Conservation (phyloP, 768 basidiomycete genomes). For the Russula brevipes region DNA sequence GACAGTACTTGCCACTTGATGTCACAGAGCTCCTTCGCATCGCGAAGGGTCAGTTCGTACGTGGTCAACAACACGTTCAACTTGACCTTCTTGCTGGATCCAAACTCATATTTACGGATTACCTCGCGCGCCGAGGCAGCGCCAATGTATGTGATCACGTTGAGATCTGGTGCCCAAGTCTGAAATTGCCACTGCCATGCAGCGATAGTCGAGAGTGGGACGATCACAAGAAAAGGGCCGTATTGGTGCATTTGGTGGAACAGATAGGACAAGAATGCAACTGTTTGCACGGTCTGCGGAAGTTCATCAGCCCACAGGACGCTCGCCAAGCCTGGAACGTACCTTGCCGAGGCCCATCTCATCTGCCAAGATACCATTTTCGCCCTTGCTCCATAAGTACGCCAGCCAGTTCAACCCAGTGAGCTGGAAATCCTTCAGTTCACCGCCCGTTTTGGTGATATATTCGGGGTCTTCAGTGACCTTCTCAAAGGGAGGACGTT, state of each 20-base stretch:
- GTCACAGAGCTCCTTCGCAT: conserved; percentile 78
- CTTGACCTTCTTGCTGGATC: conserved; percentile 84
- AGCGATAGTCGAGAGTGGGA: conserved; percentile 95
- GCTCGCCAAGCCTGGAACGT: conserved; percentile 5
- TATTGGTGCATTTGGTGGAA: conserved; percentile 90
- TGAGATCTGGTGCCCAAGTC: conserved; percentile 93
- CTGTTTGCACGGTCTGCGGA: conserved; percentile 86
- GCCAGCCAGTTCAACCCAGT: conserved; percentile 99
- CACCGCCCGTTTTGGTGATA: conserved; percentile 67
- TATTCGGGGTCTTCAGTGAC: conserved; percentile 88
- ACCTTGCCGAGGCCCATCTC: conserved; percentile 99
- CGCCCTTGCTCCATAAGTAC: conserved; percentile 89
- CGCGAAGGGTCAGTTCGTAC: conserved; percentile 91
- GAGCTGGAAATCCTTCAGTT: conserved; percentile 96
- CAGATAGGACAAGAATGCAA: conserved; percentile 89
- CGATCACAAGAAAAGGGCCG: conserved; percentile 96
- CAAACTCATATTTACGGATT: conserved; percentile 91
- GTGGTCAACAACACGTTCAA: conserved; percentile 98
- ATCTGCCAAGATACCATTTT: conserved; percentile 96
- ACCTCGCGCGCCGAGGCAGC: conserved; percentile 82
- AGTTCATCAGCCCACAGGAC: conserved; percentile 22
- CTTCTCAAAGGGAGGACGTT: conserved; percentile 75
- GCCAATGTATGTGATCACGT: conserved; percentile 96
- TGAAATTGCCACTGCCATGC: conserved; percentile 97
- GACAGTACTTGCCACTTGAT: conserved; percentile 98